Percentiles rank a stretch among this genome's conserved stretches.
These are phyloP conservation scores for Colletotrichum phormii DNA, from an alignment of 2,329 filamentous ascomycete genomes.

Conservation along the genomic window DNA sequence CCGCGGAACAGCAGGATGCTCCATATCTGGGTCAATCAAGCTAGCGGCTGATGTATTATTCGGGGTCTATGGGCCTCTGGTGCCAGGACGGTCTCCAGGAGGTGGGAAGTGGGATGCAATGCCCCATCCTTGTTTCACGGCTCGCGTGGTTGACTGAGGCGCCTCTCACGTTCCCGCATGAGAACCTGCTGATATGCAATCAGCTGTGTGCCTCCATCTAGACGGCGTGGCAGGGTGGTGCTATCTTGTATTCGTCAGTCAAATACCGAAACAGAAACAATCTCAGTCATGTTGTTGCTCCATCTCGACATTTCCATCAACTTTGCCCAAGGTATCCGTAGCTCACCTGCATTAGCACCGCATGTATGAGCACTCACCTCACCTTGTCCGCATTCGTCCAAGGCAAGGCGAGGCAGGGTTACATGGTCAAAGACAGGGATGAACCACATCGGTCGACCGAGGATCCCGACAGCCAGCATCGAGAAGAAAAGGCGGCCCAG, in stretches of 20 bases:
- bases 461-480: conserved; percentile 24
- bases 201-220: background rate
- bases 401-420: background rate
- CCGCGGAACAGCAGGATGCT: background rate
- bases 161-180: background rate
- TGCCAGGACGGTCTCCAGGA: too few relatives aligned
- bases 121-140: conserved; percentile 17
- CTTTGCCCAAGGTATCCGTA: background rate
- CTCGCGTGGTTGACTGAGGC: background rate
- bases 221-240: background rate
- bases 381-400: conserved; percentile 4
- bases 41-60: background rate
- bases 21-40: background rate
- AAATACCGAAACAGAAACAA: conserved; percentile 12
- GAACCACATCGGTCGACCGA: conserved; percentile 18
- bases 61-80: background rate
- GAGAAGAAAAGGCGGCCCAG: background rate
- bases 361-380: background rate
- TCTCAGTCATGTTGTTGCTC: background rate
- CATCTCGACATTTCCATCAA: conserved; percentile 1
- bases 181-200: conserved; percentile 13
- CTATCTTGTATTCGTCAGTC: conserved; percentile 12
- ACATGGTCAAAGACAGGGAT: conserved; percentile 19
- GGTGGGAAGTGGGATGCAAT: background rate
- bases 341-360: background rate